Evolutionary conservation across 208 protist species (phyloP).

Genomic region (Acanthamoeba healyi): DNA sequence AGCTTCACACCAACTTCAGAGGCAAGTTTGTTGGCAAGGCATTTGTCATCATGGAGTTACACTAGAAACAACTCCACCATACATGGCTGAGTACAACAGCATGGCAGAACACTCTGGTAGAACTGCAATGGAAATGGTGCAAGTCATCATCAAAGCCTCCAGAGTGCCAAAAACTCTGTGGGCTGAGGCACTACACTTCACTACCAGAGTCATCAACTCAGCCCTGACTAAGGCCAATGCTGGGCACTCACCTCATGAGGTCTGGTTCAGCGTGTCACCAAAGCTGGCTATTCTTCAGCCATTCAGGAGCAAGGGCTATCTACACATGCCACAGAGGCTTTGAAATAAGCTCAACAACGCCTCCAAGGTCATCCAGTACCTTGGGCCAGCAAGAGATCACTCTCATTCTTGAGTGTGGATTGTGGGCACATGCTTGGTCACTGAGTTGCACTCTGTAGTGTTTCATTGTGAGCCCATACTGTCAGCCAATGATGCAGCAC

Average conservation of each 20-base stretch:
- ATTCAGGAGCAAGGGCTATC: neutral
- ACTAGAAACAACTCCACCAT: neutral
- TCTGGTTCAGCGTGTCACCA: neutral
- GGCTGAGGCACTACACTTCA: neutral
- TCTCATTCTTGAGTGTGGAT: too few species aligned
- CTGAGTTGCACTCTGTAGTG: too few species aligned
- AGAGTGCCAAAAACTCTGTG: neutral
- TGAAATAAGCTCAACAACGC: neutral
- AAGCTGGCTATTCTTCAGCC: neutral
- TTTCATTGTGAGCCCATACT: too few species aligned
- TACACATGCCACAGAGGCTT: neutral
- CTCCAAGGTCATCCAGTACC: neutral
- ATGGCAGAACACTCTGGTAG: neutral
- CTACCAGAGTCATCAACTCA: neutral
- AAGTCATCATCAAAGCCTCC: neutral
- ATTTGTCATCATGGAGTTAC: neutral
- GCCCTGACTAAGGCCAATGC: neutral
- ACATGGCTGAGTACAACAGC: neutral
- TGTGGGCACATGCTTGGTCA: too few species aligned
- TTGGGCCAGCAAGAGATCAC: neutral
- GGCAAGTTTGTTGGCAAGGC: neutral
- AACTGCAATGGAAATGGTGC: neutral
- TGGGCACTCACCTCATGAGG: neutral
- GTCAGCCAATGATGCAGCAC: too few species aligned
- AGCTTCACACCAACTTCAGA: neutral